Evolutionary conservation across 1,139 yeast species (phyloP), one percentile per base, ranked within the genome.

Genomic region (Pichia sp.): DNA sequence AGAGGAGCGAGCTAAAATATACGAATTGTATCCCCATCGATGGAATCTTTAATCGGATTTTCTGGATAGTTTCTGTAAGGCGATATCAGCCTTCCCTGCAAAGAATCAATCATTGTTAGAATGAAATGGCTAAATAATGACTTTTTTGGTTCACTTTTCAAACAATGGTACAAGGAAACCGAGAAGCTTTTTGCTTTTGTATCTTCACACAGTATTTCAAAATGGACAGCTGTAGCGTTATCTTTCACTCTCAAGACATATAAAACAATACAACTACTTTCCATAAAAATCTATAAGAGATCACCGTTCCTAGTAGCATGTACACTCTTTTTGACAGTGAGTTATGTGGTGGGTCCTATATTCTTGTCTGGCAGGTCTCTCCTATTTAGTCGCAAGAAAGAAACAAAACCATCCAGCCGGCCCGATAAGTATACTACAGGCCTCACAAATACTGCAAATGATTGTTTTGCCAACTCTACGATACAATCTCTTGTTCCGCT

Each of bases 391-490:
- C 7, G 26, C 4, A 28, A 31, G 13, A 22, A 22, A 28, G 26
- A 13, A 12, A 46, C 9, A 13, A 43, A 31, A 16, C 16, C 12
- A 4, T 62, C 62, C 43, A 81, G 78, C 59, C 72, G 90, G 62
- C 83, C 83, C n/a, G 95, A 83, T 62, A 83, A 79, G 59, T 74
- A 82, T 63, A 86, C 96, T 16, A 88, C 95, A 0, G 97, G 97
- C 2, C 72, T 91, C 46, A 75, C 84, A 59, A 93, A 91, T 66
- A 75, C 84, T 58, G 79, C 93, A 55, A 88, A 88, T 62, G 96
- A 90, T 66, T 91, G 98, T 67, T 91, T 88, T 70, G 96, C 96
- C 55, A 91, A 93, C 64, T 81, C 95, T n/a, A 84, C 91, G 1
- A 66, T 93, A 22, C 98, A 91, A 66, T 95, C 96, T 0, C 77